phyloP scores from a whole-genome alignment of 2,329 filamentous ascomycete species.

The Pezicula neosporulosa region DNA sequence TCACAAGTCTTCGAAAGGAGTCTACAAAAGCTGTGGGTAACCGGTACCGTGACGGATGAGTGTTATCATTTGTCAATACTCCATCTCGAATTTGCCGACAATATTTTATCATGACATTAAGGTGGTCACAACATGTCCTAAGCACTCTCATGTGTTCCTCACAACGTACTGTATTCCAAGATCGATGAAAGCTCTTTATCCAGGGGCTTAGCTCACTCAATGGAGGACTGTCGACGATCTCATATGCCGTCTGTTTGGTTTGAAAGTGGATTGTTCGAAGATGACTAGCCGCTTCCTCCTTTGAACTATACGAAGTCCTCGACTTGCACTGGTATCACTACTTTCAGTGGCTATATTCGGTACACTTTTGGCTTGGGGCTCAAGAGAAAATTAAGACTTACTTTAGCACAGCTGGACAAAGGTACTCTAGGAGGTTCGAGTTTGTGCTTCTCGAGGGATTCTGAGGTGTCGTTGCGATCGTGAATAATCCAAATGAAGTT shows the following conservation, averaged over 20 bases:
- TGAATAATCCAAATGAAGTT: neutral
- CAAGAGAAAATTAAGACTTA: too few species aligned
- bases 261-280: neutral
- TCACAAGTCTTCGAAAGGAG: neutral
- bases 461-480: neutral
- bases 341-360: too few species aligned
- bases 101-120: neutral
- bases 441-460: neutral
- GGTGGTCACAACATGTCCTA: neutral
- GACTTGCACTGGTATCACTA: neutral
- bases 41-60: neutral
- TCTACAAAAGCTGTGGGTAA: neutral
- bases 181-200: neutral
- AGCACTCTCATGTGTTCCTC: neutral
- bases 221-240: neutral
- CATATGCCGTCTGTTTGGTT: neutral
- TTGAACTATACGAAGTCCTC: neutral
- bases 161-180: neutral
- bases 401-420: neutral
- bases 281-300: neutral
- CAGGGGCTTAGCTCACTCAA: neutral
- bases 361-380: too few species aligned
- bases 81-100: neutral
- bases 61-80: neutral
- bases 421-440: neutral